Conservation (phyloP, 192 early-diverging fungal genomes). For the Piromyces finnis region DNA sequence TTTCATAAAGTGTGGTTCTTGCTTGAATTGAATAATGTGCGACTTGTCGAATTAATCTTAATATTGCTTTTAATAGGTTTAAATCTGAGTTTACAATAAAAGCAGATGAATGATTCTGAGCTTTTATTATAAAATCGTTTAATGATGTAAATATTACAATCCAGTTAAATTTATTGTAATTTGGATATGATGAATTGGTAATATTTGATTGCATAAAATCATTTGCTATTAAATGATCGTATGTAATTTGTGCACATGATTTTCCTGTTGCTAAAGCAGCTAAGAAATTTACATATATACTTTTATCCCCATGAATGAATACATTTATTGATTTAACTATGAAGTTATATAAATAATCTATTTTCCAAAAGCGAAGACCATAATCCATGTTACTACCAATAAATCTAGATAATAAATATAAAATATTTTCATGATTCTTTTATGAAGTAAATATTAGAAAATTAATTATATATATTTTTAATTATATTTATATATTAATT, state of each 20-base stretch:
- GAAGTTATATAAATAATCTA: background rate
- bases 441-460: background rate
- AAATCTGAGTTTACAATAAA: background rate
- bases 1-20: background rate
- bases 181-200: background rate
- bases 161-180: background rate
- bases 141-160: background rate
- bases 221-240: background rate
- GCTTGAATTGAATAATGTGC: background rate
- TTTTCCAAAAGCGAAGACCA: background rate
- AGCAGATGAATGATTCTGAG: background rate
- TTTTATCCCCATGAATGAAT: background rate
- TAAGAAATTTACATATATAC: background rate
- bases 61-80: background rate
- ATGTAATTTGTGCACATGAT: background rate
- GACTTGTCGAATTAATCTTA: background rate
- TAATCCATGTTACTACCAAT: background rate
- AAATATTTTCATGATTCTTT: background rate
- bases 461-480: no score
- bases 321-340: background rate
- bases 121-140: background rate
- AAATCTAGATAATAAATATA: background rate
- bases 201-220: background rate
- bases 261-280: background rate
- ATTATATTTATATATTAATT: no score